These are phyloP conservation scores for Coniella lustricola DNA, from an alignment of 2,329 filamentous ascomycete species.

Conservation along the genomic window DNA sequence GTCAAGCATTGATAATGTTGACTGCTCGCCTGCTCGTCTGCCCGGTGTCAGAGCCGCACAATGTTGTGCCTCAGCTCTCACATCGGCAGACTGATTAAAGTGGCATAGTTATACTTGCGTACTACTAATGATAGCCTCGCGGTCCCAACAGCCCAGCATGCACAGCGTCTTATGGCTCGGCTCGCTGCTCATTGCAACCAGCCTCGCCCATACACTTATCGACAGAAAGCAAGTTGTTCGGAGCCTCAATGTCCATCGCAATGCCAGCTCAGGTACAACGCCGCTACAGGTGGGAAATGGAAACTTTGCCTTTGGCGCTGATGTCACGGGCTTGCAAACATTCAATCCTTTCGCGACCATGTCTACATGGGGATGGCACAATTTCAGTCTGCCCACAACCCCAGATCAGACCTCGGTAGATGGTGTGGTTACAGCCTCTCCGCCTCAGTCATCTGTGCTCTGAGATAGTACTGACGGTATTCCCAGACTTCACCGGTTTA, in stretches of 20 bases:
- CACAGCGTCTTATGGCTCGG: conserved; percentile 3
- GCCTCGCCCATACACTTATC: conserved; percentile 20
- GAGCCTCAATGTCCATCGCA: conserved; percentile 40
- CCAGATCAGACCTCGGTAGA: conserved; percentile 28
- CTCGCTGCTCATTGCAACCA: neutral
- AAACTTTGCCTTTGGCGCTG: conserved; percentile 41
- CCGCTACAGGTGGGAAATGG: conserved; percentile 46
- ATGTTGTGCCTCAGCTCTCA: neutral
- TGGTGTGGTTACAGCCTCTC: conserved; percentile 20
- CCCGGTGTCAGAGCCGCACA: neutral
- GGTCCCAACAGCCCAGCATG: neutral
- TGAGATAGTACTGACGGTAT: conserved; percentile 11
- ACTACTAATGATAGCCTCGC: neutral
- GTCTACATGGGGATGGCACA: conserved; percentile 44
- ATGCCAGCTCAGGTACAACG: conserved; percentile 40
- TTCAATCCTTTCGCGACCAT: conserved; percentile 40
- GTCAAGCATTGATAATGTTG: neutral
- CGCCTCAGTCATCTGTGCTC: neutral
- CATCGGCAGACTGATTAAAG: neutral
- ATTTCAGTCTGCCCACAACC: conserved; percentile 37
- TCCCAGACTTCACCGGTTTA: conserved; percentile 32
- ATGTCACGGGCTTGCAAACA: conserved; percentile 40
- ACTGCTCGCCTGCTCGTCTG: neutral
- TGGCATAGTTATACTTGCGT: neutral
- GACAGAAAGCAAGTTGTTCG: conserved; percentile 28